Evolutionary conservation across 2,329 filamentous ascomycete species (phyloP).

Genomic region (Aspergillus eucalypticola): DNA sequence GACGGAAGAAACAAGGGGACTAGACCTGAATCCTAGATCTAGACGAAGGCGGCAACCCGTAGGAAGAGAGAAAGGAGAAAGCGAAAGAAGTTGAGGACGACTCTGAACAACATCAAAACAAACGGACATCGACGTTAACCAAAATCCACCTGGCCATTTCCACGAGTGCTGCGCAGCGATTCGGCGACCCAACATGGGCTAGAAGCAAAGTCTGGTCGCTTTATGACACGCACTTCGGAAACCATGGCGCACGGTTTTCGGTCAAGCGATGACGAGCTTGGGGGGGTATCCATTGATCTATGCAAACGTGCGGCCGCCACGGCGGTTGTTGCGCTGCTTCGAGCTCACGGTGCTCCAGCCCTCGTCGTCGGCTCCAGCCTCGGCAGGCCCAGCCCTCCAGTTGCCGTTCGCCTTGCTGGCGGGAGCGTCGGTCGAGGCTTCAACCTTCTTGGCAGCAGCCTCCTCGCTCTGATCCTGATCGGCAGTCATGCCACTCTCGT

Average conservation of each 20-base stretch:
- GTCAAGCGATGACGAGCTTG: conserved; percentile 23
- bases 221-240: conserved; percentile 6
- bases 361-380: conserved; percentile 44
- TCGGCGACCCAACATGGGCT: not conserved
- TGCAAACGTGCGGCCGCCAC: conserved; percentile 44
- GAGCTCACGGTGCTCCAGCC: conserved; percentile 52
- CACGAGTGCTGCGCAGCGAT: not conserved
- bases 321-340: conserved; percentile 47
- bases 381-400: conserved; percentile 41
- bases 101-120: conserved; percentile 22
- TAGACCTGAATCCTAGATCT: conserved; percentile 33
- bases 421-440: conserved; percentile 57
- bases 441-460: conserved; percentile 47
- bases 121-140: conserved; percentile 29
- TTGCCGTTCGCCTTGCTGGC: conserved; percentile 43
- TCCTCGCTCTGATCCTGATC: conserved; percentile 55
- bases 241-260: conserved; percentile 13
- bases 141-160: conserved; percentile 20
- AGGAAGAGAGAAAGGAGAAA: not conserved
- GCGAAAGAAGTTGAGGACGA: conserved; percentile 18
- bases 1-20: conserved; percentile 32
- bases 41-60: conserved; percentile 31
- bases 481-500: conserved; percentile 50
- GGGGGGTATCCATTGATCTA: conserved; percentile 41
- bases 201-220: not conserved